These are phyloP conservation scores for Starmerella tilneyi DNA, from an alignment of 805 yeast species.

Conservation along the genomic window DNA sequence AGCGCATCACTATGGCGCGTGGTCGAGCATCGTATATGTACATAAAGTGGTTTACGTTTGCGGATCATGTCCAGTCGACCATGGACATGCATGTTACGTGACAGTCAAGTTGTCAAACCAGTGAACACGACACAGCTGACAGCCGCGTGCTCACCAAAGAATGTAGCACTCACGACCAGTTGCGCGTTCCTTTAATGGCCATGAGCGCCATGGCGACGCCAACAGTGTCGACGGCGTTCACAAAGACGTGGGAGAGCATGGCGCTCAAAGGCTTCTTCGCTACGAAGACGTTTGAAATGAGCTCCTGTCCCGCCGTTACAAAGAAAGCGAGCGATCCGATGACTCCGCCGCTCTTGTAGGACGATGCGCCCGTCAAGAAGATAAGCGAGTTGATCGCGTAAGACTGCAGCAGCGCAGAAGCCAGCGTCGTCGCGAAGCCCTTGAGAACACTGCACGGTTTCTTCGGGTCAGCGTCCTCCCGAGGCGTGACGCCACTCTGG, in stretches of 20 bases:
- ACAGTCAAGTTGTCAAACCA: no score
- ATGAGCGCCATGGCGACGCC: constrained; percentile 34
- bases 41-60: no score
- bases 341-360: constrained; percentile 34
- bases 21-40: no score
- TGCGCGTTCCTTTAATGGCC: constrained; percentile 1
- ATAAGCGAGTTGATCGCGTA: constrained; percentile 35
- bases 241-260: constrained; percentile 28
- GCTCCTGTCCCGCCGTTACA: constrained; percentile 31
- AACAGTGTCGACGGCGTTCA: constrained; percentile 34
- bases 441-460: constrained; percentile 31
- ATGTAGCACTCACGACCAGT: not conserved
- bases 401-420: constrained; percentile 32
- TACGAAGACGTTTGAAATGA: constrained; percentile 29
- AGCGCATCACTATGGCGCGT: no score
- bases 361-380: constrained; percentile 32
- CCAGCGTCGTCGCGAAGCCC: constrained; percentile 27
- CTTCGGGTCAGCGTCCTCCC: constrained; percentile 30
- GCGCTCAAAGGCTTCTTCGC: constrained; percentile 32
- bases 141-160: not conserved
- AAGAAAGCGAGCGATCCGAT: constrained; percentile 34
- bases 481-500: constrained; percentile 27
- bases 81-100: no score
- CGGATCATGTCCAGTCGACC: no score
- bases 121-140: no score